These are phyloP conservation scores for Saraca asoca DNA, from an alignment of 331 rosid genomes.

Conservation along the genomic window DNA sequence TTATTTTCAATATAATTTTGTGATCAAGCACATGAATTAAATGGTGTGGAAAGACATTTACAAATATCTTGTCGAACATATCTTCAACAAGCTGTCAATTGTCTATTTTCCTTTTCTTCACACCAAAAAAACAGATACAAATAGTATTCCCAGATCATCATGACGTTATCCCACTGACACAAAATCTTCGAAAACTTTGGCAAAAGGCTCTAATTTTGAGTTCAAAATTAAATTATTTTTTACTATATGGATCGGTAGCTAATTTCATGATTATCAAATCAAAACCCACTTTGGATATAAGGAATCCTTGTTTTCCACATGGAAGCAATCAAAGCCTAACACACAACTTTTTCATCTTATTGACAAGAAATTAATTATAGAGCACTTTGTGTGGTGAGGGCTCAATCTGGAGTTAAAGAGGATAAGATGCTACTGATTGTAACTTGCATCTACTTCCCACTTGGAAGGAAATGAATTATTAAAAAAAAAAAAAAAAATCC, in stretches of 20 bases:
- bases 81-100: neutral
- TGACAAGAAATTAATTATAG: neutral
- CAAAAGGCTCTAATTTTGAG: too few species aligned
- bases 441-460: conserved; percentile 20
- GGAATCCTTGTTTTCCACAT: neutral
- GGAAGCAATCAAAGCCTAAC: neutral
- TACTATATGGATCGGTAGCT: too few species aligned
- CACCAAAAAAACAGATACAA: too few species aligned
- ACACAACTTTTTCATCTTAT: neutral
- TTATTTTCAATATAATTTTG: neutral
- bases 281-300: too few species aligned
- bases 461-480: conserved; percentile 4
- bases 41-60: too few species aligned
- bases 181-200: too few species aligned
- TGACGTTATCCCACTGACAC: too few species aligned
- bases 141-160: too few species aligned
- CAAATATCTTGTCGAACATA: neutral
- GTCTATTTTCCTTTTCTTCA: too few species aligned
- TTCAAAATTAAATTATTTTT: too few species aligned
- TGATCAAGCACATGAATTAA: neutral
- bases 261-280: too few species aligned
- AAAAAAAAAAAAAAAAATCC: too few species aligned
- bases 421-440: conserved; percentile 5
- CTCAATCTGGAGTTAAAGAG: neutral
- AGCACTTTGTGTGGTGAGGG: conserved; percentile 2